Percentiles rank a stretch among this genome's conserved stretches.
Evolutionary conservation across 164 flowering plant species (phyloP).

Genomic region (Protea cynaroides): DNA sequence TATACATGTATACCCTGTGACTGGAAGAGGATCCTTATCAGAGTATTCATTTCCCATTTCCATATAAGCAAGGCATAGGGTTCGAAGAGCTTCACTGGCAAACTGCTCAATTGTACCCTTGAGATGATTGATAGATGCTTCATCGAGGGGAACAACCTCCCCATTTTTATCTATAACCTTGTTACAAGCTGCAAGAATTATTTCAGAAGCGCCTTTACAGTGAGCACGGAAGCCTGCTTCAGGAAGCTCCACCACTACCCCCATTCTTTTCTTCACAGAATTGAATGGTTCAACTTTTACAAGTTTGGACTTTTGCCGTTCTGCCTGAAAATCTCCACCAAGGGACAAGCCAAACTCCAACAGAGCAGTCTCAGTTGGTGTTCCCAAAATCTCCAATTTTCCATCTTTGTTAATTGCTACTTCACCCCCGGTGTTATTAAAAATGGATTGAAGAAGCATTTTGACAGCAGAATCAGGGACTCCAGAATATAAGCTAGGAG

Average conservation of each 20-base stretch:
- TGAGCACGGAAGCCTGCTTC: slow-evolving; percentile 67
- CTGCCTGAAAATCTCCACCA: slow-evolving; percentile 70
- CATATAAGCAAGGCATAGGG: slow-evolving; percentile 84
- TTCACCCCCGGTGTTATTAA: slow-evolving; percentile 91
- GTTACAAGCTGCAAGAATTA: slow-evolving; percentile 77
- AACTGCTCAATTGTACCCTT: slow-evolving; percentile 60
- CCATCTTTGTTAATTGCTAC: slow-evolving; percentile 51
- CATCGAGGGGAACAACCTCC: slow-evolving; percentile 59
- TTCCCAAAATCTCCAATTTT: slow-evolving; percentile 68
- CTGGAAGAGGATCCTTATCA: slow-evolving; percentile 48
- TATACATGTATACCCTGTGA: slow-evolving; percentile 66
- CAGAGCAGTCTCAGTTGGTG: slow-evolving; percentile 89
- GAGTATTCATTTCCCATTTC: slow-evolving; percentile 54
- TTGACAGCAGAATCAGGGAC: slow-evolving; percentile 51
- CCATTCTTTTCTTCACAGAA: slow-evolving; percentile 86
- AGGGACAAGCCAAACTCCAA: slow-evolving; percentile 80
- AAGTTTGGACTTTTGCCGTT: slow-evolving; percentile 42
- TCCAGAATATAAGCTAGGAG: slow-evolving; percentile 29
- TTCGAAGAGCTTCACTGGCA: slow-evolving; percentile 89
- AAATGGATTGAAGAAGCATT: slow-evolving; percentile 69
- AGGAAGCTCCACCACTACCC: slow-evolving; percentile 69
- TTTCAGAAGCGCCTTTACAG: slow-evolving; percentile 92
- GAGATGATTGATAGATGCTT: slow-evolving; percentile 34
- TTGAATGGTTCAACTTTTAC: slow-evolving; percentile 91
- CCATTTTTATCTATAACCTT: slow-evolving; percentile 55